Evolutionary conservation across 371 early-diverging fungal genomes (phyloP).

Genomic region (Mortierella sp.): DNA sequence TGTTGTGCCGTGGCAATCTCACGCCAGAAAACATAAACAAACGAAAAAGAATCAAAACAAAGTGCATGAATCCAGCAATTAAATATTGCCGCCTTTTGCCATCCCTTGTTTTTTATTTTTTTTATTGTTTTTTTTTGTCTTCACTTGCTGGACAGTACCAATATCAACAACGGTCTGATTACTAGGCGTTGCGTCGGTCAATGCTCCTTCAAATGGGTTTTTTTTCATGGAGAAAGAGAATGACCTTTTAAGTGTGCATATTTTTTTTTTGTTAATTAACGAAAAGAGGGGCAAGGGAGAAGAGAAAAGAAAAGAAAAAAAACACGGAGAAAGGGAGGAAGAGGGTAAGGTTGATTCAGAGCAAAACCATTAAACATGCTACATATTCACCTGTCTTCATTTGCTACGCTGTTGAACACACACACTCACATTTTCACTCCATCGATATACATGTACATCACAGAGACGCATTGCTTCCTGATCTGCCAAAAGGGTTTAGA

Average conservation of each 20-base stretch:
- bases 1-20: neutral
- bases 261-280: neutral
- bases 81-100: neutral
- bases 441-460: neutral
- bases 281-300: neutral
- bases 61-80: slow-evolving; percentile 5
- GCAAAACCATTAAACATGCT: neutral
- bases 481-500: neutral
- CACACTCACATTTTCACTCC: neutral
- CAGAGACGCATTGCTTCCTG: neutral
- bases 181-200: neutral
- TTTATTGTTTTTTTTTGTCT: neutral
- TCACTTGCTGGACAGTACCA: no score
- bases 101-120: neutral
- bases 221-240: neutral
- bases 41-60: neutral
- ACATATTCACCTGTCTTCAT: neutral
- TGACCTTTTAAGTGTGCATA: neutral
- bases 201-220: neutral
- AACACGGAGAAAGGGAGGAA: slow-evolving; percentile 7
- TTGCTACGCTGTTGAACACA: neutral
- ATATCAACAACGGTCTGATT: neutral
- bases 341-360: neutral
- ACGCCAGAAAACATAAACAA: neutral
- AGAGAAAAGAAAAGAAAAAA: neutral